Conservation (phyloP, 139 green algal species). For the Micromonas commoda region DNA sequence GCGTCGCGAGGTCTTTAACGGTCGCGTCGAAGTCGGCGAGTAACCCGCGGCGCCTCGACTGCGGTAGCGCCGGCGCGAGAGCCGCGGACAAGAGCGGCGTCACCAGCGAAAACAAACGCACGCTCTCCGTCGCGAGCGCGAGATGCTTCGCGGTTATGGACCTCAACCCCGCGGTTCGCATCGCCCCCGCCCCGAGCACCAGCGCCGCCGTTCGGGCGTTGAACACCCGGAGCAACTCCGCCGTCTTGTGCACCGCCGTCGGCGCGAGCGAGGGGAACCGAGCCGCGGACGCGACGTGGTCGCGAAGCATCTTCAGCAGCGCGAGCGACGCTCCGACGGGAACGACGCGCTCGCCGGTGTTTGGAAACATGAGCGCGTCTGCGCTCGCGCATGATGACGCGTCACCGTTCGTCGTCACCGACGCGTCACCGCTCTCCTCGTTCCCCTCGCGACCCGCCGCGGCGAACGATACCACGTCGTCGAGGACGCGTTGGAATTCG, state of each 20-base stretch:
- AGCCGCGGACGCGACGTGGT: not conserved
- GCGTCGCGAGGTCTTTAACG: not conserved
- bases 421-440: too few relatives aligned
- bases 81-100: not conserved
- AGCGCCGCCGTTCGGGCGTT: not conserved
- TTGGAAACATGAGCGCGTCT: too few relatives aligned
- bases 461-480: too few relatives aligned
- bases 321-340: not conserved
- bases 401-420: not conserved
- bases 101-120: not conserved
- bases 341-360: too few relatives aligned
- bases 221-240: not conserved
- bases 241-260: not conserved
- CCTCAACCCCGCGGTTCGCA: not conserved
- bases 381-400: not conserved
- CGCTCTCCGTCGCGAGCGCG: not conserved
- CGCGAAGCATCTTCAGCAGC: not conserved
- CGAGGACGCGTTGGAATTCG: not conserved
- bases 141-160: constrained; percentile 27
- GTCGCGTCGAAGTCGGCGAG: not conserved
- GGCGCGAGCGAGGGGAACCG: not conserved
- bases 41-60: not conserved
- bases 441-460: too few relatives aligned
- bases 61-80: too few relatives aligned
- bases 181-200: not conserved